These are phyloP conservation scores for Fusarium redolens DNA, from an alignment of 2,329 filamentous ascomycete species.

Conservation along the genomic window DNA sequence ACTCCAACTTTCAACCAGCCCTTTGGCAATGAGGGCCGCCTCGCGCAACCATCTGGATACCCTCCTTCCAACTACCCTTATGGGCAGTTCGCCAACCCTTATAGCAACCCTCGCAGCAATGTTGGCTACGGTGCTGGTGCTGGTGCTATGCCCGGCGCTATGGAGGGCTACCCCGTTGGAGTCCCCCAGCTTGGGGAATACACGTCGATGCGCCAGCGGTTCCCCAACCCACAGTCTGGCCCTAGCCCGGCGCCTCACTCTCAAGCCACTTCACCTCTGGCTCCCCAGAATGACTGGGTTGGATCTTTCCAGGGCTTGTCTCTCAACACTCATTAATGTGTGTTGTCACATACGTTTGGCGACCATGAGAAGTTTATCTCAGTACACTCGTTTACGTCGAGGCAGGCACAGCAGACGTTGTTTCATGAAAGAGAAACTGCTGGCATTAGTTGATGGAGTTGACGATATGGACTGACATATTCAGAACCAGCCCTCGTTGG, in stretches of 20 bases:
- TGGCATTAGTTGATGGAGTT: slow-evolving; percentile 11
- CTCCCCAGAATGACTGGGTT: slow-evolving; percentile 69
- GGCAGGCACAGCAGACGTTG: neutral
- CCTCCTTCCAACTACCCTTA: slow-evolving; percentile 53
- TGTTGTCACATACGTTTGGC: slow-evolving; percentile 14
- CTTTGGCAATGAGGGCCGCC: slow-evolving; percentile 57
- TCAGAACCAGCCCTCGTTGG: slow-evolving; percentile 20
- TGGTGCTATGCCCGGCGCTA: slow-evolving; percentile 43
- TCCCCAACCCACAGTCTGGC: slow-evolving; percentile 55
- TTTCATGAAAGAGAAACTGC: slow-evolving; percentile 15
- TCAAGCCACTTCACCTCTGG: slow-evolving; percentile 56
- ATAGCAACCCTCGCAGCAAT: slow-evolving; percentile 49
- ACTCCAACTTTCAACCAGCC: slow-evolving; percentile 54
- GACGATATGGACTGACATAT: slow-evolving; percentile 16
- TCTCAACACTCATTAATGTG: slow-evolving; percentile 68
- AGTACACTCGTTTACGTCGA: slow-evolving; percentile 9
- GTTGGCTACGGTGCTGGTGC: slow-evolving; percentile 46
- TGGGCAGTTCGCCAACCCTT: slow-evolving; percentile 46
- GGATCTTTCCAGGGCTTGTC: slow-evolving; percentile 77
- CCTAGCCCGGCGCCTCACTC: slow-evolving; percentile 51
- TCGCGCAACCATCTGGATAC: slow-evolving; percentile 52
- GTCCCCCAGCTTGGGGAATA: slow-evolving; percentile 57
- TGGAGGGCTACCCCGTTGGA: slow-evolving; percentile 47
- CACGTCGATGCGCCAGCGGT: slow-evolving; percentile 60
- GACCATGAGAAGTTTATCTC: slow-evolving; percentile 10